These are phyloP conservation scores for Amanita rubescens DNA, from an alignment of 768 basidiomycete genomes.

Conservation along the genomic window DNA sequence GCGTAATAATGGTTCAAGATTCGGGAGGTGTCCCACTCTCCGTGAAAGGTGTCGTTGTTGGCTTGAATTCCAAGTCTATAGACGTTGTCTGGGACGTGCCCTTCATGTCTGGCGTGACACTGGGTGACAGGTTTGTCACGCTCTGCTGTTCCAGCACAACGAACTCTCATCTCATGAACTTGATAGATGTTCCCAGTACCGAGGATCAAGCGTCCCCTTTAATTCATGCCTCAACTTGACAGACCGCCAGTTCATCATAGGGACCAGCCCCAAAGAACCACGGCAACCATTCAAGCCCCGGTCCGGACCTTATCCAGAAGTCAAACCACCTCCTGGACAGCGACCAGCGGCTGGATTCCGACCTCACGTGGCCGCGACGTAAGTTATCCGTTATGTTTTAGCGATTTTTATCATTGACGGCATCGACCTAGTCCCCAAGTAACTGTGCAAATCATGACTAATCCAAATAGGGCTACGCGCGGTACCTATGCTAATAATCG, in stretches of 20 bases:
- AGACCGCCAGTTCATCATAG: slow-evolving; percentile 75
- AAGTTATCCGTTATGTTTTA: slow-evolving; percentile 9
- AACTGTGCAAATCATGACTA: slow-evolving; percentile 67
- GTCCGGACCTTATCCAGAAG: slow-evolving; percentile 55
- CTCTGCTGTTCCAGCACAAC: too few relatives aligned
- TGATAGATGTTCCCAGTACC: slow-evolving; percentile 80
- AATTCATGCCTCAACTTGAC: slow-evolving; percentile 86
- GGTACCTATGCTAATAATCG: slow-evolving; percentile 26
- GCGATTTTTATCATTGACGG: slow-evolving; percentile 7
- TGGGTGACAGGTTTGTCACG: slow-evolving; percentile 74
- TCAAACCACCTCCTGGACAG: slow-evolving; percentile 50
- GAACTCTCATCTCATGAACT: slow-evolving; percentile 8
- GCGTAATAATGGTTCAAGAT: slow-evolving; percentile 95
- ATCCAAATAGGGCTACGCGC: slow-evolving; percentile 53
- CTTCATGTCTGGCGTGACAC: slow-evolving; percentile 87
- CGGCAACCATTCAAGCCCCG: slow-evolving; percentile 57
- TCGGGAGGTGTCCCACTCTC: slow-evolving; percentile 87
- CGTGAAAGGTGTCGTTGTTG: slow-evolving; percentile 90
- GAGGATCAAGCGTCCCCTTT: slow-evolving; percentile 84
- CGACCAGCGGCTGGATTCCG: slow-evolving; percentile 57
- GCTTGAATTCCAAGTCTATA: slow-evolving; percentile 79
- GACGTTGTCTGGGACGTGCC: slow-evolving; percentile 96
- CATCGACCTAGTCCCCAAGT: slow-evolving; percentile 18
- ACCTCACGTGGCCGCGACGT: slow-evolving; percentile 38
- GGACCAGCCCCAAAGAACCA: slow-evolving; percentile 50